A percentile compares a stretch with the other conserved stretches of the same genome.
phyloP scores from a whole-genome alignment of 768 basidiomycete species.

The Cubamyces sp. region DNA sequence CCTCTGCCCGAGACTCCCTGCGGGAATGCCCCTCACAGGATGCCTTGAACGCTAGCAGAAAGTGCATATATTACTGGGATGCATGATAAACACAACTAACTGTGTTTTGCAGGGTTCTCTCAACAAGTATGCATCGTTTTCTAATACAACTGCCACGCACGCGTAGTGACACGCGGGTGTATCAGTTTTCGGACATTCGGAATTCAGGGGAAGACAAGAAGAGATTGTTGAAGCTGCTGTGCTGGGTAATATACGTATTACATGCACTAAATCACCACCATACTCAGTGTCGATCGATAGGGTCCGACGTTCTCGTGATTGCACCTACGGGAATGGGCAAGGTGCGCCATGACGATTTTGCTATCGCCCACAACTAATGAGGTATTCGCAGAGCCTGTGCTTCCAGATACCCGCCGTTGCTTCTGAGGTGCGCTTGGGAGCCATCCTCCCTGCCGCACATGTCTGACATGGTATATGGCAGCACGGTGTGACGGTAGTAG shows the following conservation, averaged over 20 bases:
- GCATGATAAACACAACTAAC: not conserved
- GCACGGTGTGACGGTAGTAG: slow-evolving; percentile 73
- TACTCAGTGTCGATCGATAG: slow-evolving; percentile 38
- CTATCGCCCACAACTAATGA: not conserved
- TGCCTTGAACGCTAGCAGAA: not conserved
- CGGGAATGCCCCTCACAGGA: not conserved
- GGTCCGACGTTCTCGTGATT: slow-evolving; percentile 74
- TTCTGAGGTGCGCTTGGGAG: slow-evolving; percentile 47
- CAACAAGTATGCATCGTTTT: not conserved
- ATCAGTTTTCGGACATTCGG: slow-evolving; percentile 69
- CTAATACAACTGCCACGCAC: not conserved
- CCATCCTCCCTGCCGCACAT: not conserved
- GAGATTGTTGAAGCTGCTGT: slow-evolving; percentile 76
- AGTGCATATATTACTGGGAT: not conserved
- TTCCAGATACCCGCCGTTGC: slow-evolving; percentile 84
- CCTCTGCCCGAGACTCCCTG: not conserved
- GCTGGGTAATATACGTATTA: slow-evolving; percentile 43
- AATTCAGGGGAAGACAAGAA: slow-evolving; percentile 78
- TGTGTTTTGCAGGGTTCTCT: slow-evolving; percentile 1
- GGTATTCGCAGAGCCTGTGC: slow-evolving; percentile 65
- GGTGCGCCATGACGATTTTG: slow-evolving; percentile 40
- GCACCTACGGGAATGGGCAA: slow-evolving; percentile 93
- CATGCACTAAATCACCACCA: not conserved
- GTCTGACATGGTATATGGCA: slow-evolving; percentile 31
- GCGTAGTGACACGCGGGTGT: not conserved